Percentiles rank a stretch among this genome's conserved stretches.
These are phyloP conservation scores for Staphylotrichum longicolle DNA, from an alignment of 495 filamentous ascomycete genomes.

Conservation along the genomic window DNA sequence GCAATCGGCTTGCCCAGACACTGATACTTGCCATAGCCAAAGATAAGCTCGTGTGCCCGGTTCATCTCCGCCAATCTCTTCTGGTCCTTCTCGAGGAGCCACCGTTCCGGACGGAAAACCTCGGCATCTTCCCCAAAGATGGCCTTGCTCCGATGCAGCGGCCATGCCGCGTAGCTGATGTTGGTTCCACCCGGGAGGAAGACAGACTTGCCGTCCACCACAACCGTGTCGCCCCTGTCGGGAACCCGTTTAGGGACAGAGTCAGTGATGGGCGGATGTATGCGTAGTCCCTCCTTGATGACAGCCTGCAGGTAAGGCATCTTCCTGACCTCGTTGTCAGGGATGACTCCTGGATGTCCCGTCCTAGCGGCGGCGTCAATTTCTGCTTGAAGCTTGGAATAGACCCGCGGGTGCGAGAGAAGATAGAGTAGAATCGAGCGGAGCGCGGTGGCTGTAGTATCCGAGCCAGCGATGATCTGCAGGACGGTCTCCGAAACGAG, in stretches of 20 bases:
- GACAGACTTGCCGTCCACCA: conserved; percentile 1
- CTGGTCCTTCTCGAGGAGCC: conserved; percentile 7
- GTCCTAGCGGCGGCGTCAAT: not conserved
- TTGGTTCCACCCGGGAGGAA: not conserved
- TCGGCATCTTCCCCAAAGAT: not conserved
- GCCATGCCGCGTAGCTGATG: not conserved
- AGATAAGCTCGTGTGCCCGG: not conserved
- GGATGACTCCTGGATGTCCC: not conserved
- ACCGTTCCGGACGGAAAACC: not conserved
- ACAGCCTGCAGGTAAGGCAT: conserved; percentile 3
- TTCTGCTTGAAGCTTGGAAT: not conserved
- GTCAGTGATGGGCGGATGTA: not conserved
- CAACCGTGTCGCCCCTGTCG: not conserved
- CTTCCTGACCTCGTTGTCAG: not conserved
- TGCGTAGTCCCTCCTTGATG: conserved; percentile 1
- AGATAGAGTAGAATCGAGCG: not conserved
- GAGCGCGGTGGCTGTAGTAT: not conserved
- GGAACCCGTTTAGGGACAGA: not conserved
- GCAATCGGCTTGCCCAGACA: conserved; percentile 6
- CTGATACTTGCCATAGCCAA: conserved; percentile 6
- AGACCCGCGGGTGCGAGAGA: not conserved
- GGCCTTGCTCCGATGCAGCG: not conserved
- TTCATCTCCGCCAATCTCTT: not conserved
- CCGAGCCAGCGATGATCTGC: conserved; percentile 3
- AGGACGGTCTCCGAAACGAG: not conserved